Evolutionary conservation across 208 protist genomes (phyloP).

Genomic region (Naegleria fowleri): DNA sequence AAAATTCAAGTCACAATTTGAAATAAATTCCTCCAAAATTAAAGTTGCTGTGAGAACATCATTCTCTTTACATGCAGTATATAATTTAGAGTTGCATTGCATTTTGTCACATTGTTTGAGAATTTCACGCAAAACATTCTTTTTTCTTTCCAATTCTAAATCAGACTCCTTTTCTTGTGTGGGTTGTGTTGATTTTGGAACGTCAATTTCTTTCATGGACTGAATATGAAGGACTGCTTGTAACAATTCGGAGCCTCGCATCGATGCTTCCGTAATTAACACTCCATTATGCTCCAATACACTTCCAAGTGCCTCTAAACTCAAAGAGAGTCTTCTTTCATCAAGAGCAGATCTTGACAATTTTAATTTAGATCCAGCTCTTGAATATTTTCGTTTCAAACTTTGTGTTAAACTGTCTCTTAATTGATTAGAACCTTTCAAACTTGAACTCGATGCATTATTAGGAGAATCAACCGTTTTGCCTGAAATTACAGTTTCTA

Average conservation of each 20-base stretch:
- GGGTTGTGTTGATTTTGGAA: neutral
- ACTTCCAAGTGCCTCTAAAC: neutral
- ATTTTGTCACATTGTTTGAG: neutral
- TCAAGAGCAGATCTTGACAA: neutral
- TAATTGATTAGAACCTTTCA: neutral
- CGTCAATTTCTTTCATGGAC: neutral
- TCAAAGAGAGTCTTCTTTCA: neutral
- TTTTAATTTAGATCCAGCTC: neutral
- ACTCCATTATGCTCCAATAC: neutral
- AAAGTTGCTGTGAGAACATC: neutral
- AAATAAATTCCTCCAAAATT: neutral
- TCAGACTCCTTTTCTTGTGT: neutral
- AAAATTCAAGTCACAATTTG: neutral
- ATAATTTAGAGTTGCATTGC: neutral
- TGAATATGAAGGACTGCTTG: neutral
- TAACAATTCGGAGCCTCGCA: neutral
- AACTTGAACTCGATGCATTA: neutral
- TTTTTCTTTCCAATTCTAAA: neutral
- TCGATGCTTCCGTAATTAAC: neutral
- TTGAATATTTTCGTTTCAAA: neutral
- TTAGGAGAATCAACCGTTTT: neutral
- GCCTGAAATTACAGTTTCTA: neutral
- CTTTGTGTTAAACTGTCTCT: neutral
- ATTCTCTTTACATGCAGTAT: neutral
- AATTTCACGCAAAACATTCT: neutral